Conservation (phyloP, 2,329 filamentous ascomycete species). For the Orbilia blumenaviensis region DNA sequence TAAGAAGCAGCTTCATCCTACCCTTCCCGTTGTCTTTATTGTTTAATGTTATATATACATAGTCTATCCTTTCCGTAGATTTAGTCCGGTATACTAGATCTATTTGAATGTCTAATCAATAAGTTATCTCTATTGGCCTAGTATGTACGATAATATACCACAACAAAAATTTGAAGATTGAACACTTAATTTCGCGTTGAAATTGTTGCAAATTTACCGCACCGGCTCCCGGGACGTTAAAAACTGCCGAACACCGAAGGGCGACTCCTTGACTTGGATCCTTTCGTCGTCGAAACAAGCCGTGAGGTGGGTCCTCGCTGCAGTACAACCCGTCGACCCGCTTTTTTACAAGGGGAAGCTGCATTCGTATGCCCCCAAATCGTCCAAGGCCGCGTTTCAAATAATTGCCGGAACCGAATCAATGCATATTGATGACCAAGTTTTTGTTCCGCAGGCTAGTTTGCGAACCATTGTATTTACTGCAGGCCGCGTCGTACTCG, state of each 20-base stretch:
- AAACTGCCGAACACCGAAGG: neutral
- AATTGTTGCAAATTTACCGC: neutral
- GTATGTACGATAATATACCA: no score
- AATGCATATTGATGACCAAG: neutral
- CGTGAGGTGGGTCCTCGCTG: neutral
- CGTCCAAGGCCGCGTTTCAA: neutral
- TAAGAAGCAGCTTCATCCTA: no score
- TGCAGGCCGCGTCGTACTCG: neutral
- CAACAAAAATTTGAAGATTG: no score
- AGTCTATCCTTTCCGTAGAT: no score
- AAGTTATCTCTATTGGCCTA: no score
- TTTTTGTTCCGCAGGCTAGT: no score
- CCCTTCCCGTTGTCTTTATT: no score
- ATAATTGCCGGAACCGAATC: neutral
- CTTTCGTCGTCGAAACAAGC: neutral
- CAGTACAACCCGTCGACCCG: neutral
- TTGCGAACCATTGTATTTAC: no score
- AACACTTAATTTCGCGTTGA: neutral
- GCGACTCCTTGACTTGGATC: neutral
- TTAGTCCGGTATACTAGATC: no score
- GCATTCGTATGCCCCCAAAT: neutral
- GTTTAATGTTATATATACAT: no score
- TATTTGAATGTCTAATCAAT: no score
- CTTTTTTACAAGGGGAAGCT: neutral
- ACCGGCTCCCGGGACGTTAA: neutral